phyloP scores from a whole-genome alignment of 2,329 filamentous ascomycete species.

The Fusarium sp. region DNA sequence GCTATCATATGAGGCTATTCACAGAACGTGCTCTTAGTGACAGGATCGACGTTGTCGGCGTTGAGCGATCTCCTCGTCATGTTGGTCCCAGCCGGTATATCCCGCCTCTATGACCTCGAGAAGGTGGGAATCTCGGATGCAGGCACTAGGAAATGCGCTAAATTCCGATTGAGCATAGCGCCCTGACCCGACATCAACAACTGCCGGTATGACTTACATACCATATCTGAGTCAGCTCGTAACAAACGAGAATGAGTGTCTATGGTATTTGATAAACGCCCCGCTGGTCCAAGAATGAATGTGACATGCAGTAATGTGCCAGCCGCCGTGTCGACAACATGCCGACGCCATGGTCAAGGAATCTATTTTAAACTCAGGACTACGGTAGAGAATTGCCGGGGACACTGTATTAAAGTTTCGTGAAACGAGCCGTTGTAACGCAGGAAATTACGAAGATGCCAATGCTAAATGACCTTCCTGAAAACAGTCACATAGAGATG shows the following conservation, averaged over 20 bases:
- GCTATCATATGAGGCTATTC: background rate
- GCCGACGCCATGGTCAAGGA: too few species aligned
- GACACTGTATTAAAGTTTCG: background rate
- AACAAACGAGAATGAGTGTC: background rate
- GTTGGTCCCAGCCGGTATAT: background rate
- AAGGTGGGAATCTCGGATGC: background rate
- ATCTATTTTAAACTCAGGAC: background rate
- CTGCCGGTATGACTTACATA: background rate
- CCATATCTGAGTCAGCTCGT: background rate
- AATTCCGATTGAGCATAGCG: background rate
- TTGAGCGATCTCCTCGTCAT: background rate
- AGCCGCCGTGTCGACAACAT: background rate
- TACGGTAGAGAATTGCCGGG: background rate
- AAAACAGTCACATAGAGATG: background rate
- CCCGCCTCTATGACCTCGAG: background rate
- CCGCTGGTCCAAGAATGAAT: too few species aligned
- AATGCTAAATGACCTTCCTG: background rate
- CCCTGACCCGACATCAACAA: background rate
- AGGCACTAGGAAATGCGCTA: background rate
- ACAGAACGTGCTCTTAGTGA: background rate
- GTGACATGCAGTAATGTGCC: background rate
- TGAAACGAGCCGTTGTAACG: background rate
- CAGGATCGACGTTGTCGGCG: background rate
- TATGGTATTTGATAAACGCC: background rate
- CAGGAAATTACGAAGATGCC: background rate